Percentiles rank a stretch among this genome's conserved stretches.
Conservation (phyloP, 306 rosid species). For the Begonia fuchsioides region DNA sequence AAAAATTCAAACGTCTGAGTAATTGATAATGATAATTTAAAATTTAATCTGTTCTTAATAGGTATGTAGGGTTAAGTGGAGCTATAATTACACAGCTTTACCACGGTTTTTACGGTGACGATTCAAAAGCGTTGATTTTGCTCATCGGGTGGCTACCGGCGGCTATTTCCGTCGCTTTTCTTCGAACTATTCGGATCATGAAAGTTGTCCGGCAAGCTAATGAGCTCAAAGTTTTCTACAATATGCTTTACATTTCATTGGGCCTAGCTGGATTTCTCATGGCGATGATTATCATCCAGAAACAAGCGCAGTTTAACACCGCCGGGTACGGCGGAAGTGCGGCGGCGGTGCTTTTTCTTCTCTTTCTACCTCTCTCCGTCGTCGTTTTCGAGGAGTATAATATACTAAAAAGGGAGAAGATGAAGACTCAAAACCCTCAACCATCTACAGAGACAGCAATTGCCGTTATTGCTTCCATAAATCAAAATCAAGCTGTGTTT, state of each 20-base stretch:
- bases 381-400: not conserved
- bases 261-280: slow-evolving; percentile 2
- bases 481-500: too few relatives aligned
- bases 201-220: not conserved
- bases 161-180: not conserved
- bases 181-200: not conserved
- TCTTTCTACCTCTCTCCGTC: slow-evolving; percentile 1
- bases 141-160: slow-evolving; percentile 4
- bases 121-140: not conserved
- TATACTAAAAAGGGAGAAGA: too few relatives aligned
- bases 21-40: too few relatives aligned
- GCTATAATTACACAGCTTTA: slow-evolving; percentile 1
- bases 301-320: not conserved
- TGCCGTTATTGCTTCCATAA: too few relatives aligned
- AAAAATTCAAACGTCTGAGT: too few relatives aligned
- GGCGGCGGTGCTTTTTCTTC: not conserved
- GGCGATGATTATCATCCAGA: not conserved
- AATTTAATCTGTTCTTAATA: too few relatives aligned
- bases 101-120: not conserved
- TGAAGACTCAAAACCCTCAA: not conserved
- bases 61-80: not conserved
- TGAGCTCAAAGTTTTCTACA: not conserved
- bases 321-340: not conserved
- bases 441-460: too few relatives aligned
- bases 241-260: not conserved